phyloP scores from a whole-genome alignment of 2,329 filamentous ascomycete species.

The Coleophoma cylindrospora region DNA sequence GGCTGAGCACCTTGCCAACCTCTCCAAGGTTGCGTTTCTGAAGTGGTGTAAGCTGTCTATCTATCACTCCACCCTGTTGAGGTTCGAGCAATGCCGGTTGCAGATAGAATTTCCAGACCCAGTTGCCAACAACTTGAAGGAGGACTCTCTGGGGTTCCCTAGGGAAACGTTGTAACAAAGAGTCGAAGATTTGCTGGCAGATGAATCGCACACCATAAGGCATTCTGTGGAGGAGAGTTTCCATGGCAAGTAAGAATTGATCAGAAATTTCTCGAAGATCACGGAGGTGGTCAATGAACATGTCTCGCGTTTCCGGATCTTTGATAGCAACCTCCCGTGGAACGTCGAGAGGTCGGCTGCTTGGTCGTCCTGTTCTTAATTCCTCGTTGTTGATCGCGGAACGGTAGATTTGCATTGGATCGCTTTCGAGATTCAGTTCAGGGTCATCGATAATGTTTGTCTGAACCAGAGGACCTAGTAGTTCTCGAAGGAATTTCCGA shows the following conservation, averaged over 20 bases:
- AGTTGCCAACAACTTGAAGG: constrained; percentile 80
- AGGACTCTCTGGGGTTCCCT: constrained; percentile 73
- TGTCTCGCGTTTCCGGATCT: constrained; percentile 84
- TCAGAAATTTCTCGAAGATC: constrained; percentile 93
- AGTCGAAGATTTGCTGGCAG: constrained; percentile 78
- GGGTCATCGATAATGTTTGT: constrained; percentile 93
- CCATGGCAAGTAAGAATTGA: constrained; percentile 76
- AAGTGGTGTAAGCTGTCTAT: constrained; percentile 80
- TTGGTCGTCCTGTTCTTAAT: constrained; percentile 81
- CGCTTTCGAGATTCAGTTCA: constrained; percentile 87
- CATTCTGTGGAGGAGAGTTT: constrained; percentile 81
- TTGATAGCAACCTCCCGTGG: constrained; percentile 92
- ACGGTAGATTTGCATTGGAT: constrained; percentile 94
- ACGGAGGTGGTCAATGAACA: constrained; percentile 91
- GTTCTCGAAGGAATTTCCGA: constrained; percentile 83
- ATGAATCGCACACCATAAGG: constrained; percentile 90
- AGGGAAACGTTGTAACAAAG: constrained; percentile 71
- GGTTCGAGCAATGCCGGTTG: constrained; percentile 85
- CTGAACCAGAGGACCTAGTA: constrained; percentile 79
- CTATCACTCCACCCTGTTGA: constrained; percentile 88
- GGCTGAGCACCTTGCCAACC: constrained; percentile 85
- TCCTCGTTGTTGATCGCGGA: constrained; percentile 97
- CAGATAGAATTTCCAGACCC: constrained; percentile 93
- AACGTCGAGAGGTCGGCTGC: constrained; percentile 76
- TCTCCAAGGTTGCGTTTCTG: constrained; percentile 91